These are phyloP conservation scores for Xylaria castorea DNA, from an alignment of 495 filamentous ascomycete species.

Conservation along the genomic window DNA sequence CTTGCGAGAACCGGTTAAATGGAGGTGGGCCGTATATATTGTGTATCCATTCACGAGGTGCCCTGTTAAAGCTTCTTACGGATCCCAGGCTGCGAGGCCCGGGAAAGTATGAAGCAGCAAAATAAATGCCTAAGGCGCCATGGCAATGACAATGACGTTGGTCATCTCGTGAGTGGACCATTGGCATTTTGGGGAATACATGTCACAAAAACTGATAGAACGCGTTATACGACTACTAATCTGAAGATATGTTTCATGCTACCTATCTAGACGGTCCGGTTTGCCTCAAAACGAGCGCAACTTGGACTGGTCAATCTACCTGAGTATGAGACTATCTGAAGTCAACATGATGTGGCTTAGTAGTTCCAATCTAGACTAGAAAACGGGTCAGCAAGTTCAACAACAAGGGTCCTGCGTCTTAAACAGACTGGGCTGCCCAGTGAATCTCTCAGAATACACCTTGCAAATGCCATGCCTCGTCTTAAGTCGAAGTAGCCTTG, in stretches of 20 bases:
- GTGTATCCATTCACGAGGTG: constrained; percentile 1
- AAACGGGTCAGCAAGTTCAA: constrained; percentile 36
- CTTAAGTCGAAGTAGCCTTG: neutral
- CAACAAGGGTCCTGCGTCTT: constrained; percentile 29
- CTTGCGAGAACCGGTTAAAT: constrained; percentile 24
- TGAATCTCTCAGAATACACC: neutral
- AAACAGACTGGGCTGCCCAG: constrained; percentile 14
- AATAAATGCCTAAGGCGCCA: neutral
- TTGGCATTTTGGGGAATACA: neutral
- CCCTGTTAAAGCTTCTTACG: neutral
- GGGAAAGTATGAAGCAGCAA: neutral
- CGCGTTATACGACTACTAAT: neutral
- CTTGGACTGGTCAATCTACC: constrained; percentile 30
- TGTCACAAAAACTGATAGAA: neutral
- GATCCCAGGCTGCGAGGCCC: neutral
- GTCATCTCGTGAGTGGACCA: neutral
- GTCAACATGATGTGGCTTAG: constrained; percentile 20
- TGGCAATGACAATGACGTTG: neutral
- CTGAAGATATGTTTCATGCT: constrained; percentile 34
- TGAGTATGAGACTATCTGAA: constrained; percentile 30
- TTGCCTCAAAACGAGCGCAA: constrained; percentile 36
- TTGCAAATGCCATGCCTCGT: constrained; percentile 11
- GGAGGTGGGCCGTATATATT: constrained; percentile 16
- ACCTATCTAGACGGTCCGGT: constrained; percentile 33
- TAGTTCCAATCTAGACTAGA: constrained; percentile 39